Percentiles rank a stretch among this genome's conserved stretches.
Conservation (phyloP, 306 rosid species). For the Pueraria montana region DNA sequence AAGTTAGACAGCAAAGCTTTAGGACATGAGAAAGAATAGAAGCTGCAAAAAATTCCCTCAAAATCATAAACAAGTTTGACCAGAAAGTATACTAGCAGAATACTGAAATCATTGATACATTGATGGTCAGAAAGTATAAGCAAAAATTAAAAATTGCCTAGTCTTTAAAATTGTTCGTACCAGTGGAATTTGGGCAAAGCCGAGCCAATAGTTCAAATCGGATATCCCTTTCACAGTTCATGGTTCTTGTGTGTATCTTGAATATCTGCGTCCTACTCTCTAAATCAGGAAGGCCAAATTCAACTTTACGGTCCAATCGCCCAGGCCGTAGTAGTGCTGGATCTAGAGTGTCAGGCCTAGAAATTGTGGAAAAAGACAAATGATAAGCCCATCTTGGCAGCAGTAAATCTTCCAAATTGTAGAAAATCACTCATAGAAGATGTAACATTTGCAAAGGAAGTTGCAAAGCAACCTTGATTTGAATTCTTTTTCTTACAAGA, state of each 20-base stretch:
- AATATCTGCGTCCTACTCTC: slow-evolving; percentile 98
- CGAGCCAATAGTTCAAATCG: slow-evolving; percentile 95
- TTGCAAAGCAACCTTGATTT: slow-evolving; percentile 11
- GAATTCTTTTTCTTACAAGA: background rate
- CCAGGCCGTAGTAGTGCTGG: slow-evolving; percentile 98
- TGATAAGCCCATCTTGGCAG: background rate
- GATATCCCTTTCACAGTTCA: slow-evolving; percentile 97
- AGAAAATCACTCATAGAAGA: slow-evolving; percentile 4
- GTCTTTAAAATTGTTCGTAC: slow-evolving; percentile 52
- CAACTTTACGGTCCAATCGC: slow-evolving; percentile 95
- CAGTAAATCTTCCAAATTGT: background rate
- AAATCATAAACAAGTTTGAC: background rate
- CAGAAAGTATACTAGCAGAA: background rate
- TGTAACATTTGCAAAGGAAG: slow-evolving; percentile 6
- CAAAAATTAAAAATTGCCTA: slow-evolving; percentile 12
- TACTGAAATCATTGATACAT: slow-evolving; percentile 13
- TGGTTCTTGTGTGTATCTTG: slow-evolving; percentile 96
- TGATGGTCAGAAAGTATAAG: background rate
- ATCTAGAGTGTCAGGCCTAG: slow-evolving; percentile 98
- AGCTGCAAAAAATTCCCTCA: slow-evolving; percentile 11
- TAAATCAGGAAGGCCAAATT: slow-evolving; percentile 98
- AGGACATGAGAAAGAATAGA: slow-evolving; percentile 6
- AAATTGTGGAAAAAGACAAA: slow-evolving; percentile 33
- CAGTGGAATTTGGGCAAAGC: slow-evolving; percentile 98
- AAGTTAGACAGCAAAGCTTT: background rate